Percentiles rank a stretch among this genome's conserved stretches.
These are phyloP conservation scores for Auxenochlorella protothecoides DNA, from an alignment of 139 green algal species.

Conservation along the genomic window DNA sequence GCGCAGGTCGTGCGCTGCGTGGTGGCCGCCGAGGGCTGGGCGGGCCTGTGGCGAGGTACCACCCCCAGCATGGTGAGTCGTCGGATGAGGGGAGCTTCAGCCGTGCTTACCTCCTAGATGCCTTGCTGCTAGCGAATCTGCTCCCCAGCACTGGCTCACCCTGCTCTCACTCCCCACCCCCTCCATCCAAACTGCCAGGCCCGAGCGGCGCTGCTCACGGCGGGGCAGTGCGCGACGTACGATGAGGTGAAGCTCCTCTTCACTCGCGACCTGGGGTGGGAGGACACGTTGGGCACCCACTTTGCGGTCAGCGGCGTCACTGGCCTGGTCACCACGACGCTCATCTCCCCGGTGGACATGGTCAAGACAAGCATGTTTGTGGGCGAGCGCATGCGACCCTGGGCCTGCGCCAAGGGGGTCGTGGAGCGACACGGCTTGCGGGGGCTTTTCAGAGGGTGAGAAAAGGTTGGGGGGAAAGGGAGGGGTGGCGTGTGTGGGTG, in stretches of 20 bases:
- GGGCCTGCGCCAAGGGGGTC: constrained; percentile 25
- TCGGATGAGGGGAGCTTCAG: background rate
- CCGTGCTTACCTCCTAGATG: background rate
- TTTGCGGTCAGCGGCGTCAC: constrained; percentile 55
- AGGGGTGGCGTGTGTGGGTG: too few relatives aligned
- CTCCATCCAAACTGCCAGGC: constrained; percentile 10
- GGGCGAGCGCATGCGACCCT: too few relatives aligned
- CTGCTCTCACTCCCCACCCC: background rate
- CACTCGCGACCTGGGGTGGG: constrained; percentile 31
- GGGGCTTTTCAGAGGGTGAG: constrained; percentile 41
- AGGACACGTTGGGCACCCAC: constrained; percentile 44
- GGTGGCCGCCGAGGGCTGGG: too few relatives aligned
- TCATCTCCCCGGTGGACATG: constrained; percentile 77
- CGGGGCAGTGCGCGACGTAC: constrained; percentile 74
- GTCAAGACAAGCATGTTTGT: constrained; percentile 60
- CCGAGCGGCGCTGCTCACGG: constrained; percentile 63
- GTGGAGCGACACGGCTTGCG: constrained; percentile 25
- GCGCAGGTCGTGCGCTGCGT: too few relatives aligned
- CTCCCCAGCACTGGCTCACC: background rate
- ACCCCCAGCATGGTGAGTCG: constrained; percentile 47
- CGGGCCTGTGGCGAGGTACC: constrained; percentile 69
- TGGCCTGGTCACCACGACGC: constrained; percentile 78
- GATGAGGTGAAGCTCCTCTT: constrained; percentile 59
- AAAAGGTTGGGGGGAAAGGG: too few relatives aligned
- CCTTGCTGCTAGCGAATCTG: background rate